Percentiles rank a stretch among this genome's conserved stretches.
Evolutionary conservation across 441 rosid species (phyloP).

Genomic region (Cnidoscolus chayamansa): DNA sequence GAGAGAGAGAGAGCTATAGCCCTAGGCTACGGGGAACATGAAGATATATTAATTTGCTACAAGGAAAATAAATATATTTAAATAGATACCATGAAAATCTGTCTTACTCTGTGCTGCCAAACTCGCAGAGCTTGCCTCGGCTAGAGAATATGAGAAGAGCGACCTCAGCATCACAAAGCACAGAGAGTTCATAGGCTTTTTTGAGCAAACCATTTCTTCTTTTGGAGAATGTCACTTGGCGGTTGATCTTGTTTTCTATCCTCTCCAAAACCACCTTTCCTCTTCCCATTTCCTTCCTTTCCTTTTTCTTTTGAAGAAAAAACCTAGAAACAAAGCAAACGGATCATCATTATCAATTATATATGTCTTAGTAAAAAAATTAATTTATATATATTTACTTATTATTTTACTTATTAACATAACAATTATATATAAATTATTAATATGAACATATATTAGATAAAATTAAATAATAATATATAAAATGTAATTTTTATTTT

Average conservation of each 20-base stretch:
- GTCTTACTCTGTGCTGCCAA: conserved; percentile 32
- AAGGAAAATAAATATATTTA: not conserved
- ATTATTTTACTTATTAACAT: too few species aligned
- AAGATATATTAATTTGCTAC: too few species aligned
- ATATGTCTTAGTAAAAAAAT: too few species aligned
- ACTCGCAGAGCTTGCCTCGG: conserved; percentile 36
- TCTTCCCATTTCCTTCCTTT: conserved; percentile 33
- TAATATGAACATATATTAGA: too few species aligned
- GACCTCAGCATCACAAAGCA: conserved; percentile 40
- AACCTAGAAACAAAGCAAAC: conserved; percentile 5
- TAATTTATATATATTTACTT: too few species aligned
- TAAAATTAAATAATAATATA: too few species aligned
- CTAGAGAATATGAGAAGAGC: conserved; percentile 43
- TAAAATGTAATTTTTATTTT: too few species aligned
- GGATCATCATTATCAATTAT: not conserved
- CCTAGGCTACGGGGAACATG: too few species aligned
- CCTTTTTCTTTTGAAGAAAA: not conserved
- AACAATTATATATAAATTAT: too few species aligned
- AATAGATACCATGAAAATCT: not conserved
- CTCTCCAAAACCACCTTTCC: conserved; percentile 41
- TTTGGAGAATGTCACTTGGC: conserved; percentile 42
- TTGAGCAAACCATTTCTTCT: conserved; percentile 42
- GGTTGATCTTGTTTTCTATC: conserved; percentile 40
- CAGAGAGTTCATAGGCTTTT: conserved; percentile 40
- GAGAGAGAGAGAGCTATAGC: not conserved